These are phyloP conservation scores for Luvunga scandens DNA, from an alignment of 345 rosid species.

Conservation along the genomic window DNA sequence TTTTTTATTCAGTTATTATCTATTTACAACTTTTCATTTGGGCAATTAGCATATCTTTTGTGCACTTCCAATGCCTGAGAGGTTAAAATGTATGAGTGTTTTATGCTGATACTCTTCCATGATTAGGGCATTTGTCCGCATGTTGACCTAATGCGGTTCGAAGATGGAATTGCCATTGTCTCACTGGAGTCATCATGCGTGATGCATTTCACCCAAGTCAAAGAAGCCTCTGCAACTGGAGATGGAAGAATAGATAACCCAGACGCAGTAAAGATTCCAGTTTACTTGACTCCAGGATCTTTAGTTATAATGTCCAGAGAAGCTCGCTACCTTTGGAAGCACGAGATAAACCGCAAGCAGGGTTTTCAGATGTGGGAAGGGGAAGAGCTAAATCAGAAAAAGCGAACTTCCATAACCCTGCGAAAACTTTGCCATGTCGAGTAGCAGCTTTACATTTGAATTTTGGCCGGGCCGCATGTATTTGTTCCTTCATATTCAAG, in stretches of 20 bases:
- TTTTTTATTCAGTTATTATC: neutral
- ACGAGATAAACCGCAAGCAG: slow-evolving; percentile 82
- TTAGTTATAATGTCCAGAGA: slow-evolving; percentile 77
- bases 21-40: neutral
- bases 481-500: neutral
- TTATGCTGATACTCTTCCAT: neutral
- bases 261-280: slow-evolving; percentile 33
- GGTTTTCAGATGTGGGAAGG: slow-evolving; percentile 85
- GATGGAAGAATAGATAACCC: slow-evolving; percentile 13
- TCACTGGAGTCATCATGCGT: slow-evolving; percentile 83
- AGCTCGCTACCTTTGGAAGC: slow-evolving; percentile 88
- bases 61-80: neutral
- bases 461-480: neutral
- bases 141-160: slow-evolving; percentile 85
- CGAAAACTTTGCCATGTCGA: slow-evolving; percentile 55
- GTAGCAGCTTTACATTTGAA: slow-evolving; percentile 13
- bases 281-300: slow-evolving; percentile 70
- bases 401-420: slow-evolving; percentile 73
- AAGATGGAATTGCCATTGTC: slow-evolving; percentile 82
- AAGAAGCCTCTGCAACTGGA: slow-evolving; percentile 15
- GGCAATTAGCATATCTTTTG: neutral
- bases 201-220: slow-evolving; percentile 64
- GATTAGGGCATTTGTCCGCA: slow-evolving; percentile 91
- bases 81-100: neutral
- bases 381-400: slow-evolving; percentile 56